Evolutionary conservation across 768 basidiomycete species (phyloP), one percentile per base, ranked within the genome.

Genomic region (Astraeus odoratus): DNA sequence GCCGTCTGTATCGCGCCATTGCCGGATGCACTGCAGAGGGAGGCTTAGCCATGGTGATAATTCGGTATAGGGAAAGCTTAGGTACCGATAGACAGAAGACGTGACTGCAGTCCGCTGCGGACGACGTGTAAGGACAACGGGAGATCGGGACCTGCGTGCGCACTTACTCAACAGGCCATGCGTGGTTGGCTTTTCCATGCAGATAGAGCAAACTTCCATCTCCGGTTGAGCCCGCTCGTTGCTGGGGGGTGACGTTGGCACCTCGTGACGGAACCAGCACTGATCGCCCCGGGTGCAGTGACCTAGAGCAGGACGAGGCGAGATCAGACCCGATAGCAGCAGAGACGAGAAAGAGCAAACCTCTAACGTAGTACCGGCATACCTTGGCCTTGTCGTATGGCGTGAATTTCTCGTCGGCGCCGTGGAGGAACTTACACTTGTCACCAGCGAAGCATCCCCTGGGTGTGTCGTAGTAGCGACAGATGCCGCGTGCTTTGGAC

Each of bases 341-440:
- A 27, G 27, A 19, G 40, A 22, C 16, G 22, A 44, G 4, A 24
- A 9, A 20, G 29, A 2, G 23, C 67, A n/a, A 43, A 78, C 83
- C 83, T 39, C 71, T 66, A 4, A 72, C 74, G 46, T 75, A 87
- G 65, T 72, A 86, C 45, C 59, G 72, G 68, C 88, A 90, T 25
- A 67, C 66, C 70, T 90, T 89, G 26, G 71, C 65, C 62, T 78
- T 70, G 66, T 90, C 87, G 54, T 77, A 85, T 2, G 81, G 82
- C 2, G 84, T 83, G 34, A 84, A 27, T 58, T 61, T 54, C 60
- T 72, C 60, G 53, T 67, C 54, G 20, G 71, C 67, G 38, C 75
- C 77, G 49, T 91, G 87, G 9, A 84, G 69, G 61, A 89, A 91
- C 69, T 85, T 88, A 78, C 87, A 91, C 5, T 62, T 61, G 42